These are phyloP conservation scores for Coemansia sp. DNA, from an alignment of 192 early-diverging fungal genomes.

Conservation along the genomic window DNA sequence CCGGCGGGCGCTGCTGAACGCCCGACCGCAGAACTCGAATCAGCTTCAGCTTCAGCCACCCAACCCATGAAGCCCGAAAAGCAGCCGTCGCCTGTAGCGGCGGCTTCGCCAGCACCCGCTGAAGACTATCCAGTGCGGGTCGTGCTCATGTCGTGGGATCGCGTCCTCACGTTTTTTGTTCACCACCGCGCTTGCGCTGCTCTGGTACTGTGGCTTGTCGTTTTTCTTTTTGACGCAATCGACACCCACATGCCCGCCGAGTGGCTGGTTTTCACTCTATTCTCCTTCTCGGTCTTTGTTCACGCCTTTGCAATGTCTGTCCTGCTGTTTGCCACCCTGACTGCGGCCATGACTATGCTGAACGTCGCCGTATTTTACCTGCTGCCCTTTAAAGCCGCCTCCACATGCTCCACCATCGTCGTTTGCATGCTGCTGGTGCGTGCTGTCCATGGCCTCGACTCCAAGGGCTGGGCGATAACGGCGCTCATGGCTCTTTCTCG, in stretches of 20 bases:
- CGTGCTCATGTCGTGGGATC: conserved; percentile 37
- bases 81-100: conserved; percentile 9
- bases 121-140: conserved; percentile 16
- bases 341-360: conserved; percentile 34
- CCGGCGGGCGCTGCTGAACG: conserved; percentile 9
- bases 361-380: conserved; percentile 36
- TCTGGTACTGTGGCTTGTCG: conserved; percentile 31
- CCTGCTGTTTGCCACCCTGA: conserved; percentile 38
- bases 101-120: background rate
- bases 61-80: conserved; percentile 28
- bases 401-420: conserved; percentile 41
- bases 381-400: conserved; percentile 29
- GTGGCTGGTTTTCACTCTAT: conserved; percentile 51
- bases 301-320: conserved; percentile 53
- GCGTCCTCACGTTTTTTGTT: conserved; percentile 31
- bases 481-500: conserved; percentile 37
- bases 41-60: background rate
- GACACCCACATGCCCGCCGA: conserved; percentile 46
- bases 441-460: conserved; percentile 44
- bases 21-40: conserved; percentile 5
- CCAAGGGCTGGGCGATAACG: conserved; percentile 44
- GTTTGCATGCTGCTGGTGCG: conserved; percentile 52
- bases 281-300: conserved; percentile 53
- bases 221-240: conserved; percentile 36
- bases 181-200: conserved; percentile 41